Conservation (phyloP, 108 stramenopile species). For the Fragilariopsis cylindrus region DNA sequence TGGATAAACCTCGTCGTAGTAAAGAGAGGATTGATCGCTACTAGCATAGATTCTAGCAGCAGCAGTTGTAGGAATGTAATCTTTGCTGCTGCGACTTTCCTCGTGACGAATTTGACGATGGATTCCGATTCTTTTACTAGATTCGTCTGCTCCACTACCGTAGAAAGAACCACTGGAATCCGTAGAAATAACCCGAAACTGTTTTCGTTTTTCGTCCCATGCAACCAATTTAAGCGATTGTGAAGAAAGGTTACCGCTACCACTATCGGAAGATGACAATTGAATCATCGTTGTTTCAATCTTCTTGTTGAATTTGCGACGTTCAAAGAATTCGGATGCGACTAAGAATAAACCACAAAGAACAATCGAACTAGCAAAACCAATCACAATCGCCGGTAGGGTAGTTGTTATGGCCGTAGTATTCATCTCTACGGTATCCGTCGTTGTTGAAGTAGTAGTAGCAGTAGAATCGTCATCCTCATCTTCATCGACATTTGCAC, state of each 20-base stretch:
- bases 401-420: too few species aligned
- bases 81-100: not conserved
- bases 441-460: too few species aligned
- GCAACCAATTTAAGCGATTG: too few species aligned
- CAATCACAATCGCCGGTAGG: not conserved
- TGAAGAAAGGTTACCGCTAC: too few species aligned
- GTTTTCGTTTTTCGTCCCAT: not conserved
- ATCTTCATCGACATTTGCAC: too few species aligned
- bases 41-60: not conserved
- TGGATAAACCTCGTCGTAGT: not conserved
- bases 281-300: not conserved
- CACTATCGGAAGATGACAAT: not conserved
- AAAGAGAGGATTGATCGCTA: not conserved
- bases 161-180: not conserved
- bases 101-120: not conserved
- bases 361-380: slow-evolving; percentile 3
- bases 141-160: not conserved
- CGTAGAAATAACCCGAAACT: not conserved
- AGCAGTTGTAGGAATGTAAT: not conserved
- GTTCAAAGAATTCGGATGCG: not conserved
- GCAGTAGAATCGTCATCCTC: too few species aligned
- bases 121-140: not conserved
- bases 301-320: slow-evolving; percentile 7
- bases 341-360: not conserved
- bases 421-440: too few species aligned